Base-by-base conservation (phyloP, 352 stramenopile genomes). In the Pythium insidiosum region DNA sequence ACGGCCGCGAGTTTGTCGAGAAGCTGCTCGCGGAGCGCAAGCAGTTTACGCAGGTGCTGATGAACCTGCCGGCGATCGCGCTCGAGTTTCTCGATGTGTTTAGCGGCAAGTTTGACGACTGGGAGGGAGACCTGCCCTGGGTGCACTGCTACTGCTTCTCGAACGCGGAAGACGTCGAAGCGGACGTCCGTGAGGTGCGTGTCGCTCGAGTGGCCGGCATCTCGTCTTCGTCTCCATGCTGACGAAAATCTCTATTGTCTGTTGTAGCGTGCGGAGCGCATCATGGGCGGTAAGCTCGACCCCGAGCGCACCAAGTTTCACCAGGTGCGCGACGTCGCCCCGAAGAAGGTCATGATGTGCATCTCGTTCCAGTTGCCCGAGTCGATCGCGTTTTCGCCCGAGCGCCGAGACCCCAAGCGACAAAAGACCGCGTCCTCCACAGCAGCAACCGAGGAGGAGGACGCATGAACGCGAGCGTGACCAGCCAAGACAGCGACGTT, bases 271-370 rank as follows among this genome's bases (percentile, higher is more conserved):
- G 68, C 76, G 5, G 76, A 90, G 34, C 61, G 55, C 20, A 78
- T 90, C 15, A 49, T 91, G 53, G 56, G 61, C 15, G 74, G 83
- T 1, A 56, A 65, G 38, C 50, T 98, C 15, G 52, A 84, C 31
- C 44, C 54, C 4, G 43, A 49, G 29, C 54, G 47, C 6, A 83
- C 71, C 12, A 66, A 51, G 34, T 78, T 88, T 50, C 89, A 96
- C 61, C 68, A 91, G 11, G 94, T 99, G 26, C 72, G 95, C 43
- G 90, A 99, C 56, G 94, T 99, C 7, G 80, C 95, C 3, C 95
- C 95, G 1, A 97, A 96, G 56, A 98, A 98, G 63, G 88, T 97
- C 49, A 99, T 99, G 95, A 82, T 98, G 40, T 98, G 94, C 63
- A 83, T 98, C 24, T 96, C 84, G 23, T 98, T 99, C 66, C 55